Evolutionary conservation across 2,329 filamentous ascomycete genomes (phyloP), one percentile per base, ranked within the genome.

Genomic region (Pestalotiopsis sp.): DNA sequence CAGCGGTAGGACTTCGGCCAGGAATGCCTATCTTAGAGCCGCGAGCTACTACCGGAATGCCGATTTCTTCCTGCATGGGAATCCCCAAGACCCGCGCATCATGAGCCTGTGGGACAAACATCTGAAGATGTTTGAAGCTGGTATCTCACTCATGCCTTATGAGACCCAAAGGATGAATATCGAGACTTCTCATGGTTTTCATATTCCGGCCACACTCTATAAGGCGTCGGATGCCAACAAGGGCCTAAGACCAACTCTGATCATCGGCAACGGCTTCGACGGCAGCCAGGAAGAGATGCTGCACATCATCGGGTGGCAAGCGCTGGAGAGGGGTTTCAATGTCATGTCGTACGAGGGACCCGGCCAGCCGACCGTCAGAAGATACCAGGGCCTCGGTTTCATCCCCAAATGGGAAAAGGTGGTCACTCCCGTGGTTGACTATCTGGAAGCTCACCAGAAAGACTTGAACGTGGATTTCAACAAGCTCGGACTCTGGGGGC

Each of bases 331-430:
- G 1, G 83, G 83, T 2, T 83, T 77, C 72, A 84, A 85, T 66
- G 76, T 78, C 38, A 77, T 85, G 11, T 80, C 80, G 0, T 86
- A 83, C 70, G 83, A 86, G 60, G 84, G 84, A 0, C 84, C 83
- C 0, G 83, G 83, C 0, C 83, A 86, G 70, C 77, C 78, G 3
- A 80, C 75, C 0, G 79, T 82, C 2, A 79, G 81, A 11, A 79
- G 84, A 1, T 68, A 80, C 0, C 81, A 86, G 49, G 72, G 76
- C 3, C 60, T 84, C 1, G 82, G 80, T 3, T 85, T 85, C 71
- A 83, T 66, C 1, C 12, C 49, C 12, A 13, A 66, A 2, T 66
- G 64, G 64, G 38, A 36, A 1, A 49, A 66, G 17, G 64, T 66
- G n/a, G 64, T 66, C 11, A 57, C 49, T 11, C 41, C 64, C 2